Base-by-base conservation (phyloP, 2,329 filamentous ascomycete species). In the Emmonsia crescens region DNA sequence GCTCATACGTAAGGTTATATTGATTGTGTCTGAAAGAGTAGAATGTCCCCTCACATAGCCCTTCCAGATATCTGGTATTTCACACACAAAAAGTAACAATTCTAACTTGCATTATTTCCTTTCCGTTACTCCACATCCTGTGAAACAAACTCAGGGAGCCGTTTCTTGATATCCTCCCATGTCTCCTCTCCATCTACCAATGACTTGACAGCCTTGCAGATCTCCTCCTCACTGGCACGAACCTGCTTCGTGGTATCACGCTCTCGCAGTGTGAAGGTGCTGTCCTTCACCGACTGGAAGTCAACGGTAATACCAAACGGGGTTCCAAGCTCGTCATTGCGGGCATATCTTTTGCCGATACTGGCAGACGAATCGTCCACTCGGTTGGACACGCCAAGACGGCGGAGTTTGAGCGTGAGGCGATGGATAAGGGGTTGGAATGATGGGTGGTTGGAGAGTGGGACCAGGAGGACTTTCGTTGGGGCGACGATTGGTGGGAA, bases 321-420 rank as follows among this genome's bases (percentile, higher is more conserved):
- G 52, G 94, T 97, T 70, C 93, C 94, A 63, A 96, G 84, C 79
- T 97, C 93, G 75, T 97, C 93, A 74, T 96, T 96, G 70, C 94
- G 87, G 73, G 89, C 86, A 77, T 96, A 97, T 60, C 93, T 88
- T 82, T 96, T 96, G 74, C 93, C 93, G 69, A 97, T 97, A 65
- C 87, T 91, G 64, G 92, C 91, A 33, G 88, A 90, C 16, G 90
- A 95, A 75, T 94, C 89, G 72, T 97, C 94, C 44, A 96, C 84
- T 64, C 89, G 87, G 80, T 85, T 95, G 51, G 91, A 91, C 61
- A 97, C 81, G 62, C 88, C 89, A 60, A 88, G 77, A 58, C 84
- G 83, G 69, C 91, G 88, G 62, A 97, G 85, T 71, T 86, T 87
- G 70, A 87, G 81, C 61, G 89, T 89, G 66, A 97, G 78, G 68